A percentile compares a stretch with the other conserved stretches of the same genome.
These are phyloP conservation scores for Kazachstania kunashirensis DNA, from an alignment of 805 yeast genomes.

Conservation along the genomic window DNA sequence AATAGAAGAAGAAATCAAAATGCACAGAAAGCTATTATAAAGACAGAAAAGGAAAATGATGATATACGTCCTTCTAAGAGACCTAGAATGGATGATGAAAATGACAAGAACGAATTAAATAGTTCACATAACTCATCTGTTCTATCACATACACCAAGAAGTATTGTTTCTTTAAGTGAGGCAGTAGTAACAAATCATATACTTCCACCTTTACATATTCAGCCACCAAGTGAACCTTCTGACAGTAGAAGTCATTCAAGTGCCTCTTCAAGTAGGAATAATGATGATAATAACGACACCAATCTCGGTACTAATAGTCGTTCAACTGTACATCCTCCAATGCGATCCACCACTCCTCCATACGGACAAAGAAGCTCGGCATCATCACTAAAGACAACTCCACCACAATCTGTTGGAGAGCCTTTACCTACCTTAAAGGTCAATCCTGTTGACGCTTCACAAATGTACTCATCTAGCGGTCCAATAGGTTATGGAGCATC, in stretches of 20 bases:
- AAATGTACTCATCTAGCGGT: neutral
- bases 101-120: no score
- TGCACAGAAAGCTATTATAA: neutral
- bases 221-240: no score
- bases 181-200: no score
- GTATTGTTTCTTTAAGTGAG: no score
- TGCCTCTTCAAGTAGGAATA: no score
- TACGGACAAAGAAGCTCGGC: neutral
- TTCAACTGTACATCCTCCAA: neutral
- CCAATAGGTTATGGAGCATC: neutral
- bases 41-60: neutral
- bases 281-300: no score
- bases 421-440: neutral
- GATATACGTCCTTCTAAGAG: neutral
- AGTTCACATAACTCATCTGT: no score
- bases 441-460: neutral
- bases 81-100: neutral
- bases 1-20: constrained; percentile 1
- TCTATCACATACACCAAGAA: no score
- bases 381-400: neutral
- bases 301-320: neutral
- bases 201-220: no score
- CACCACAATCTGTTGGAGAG: neutral
- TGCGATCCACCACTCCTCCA: neutral
- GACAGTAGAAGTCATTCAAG: no score